phyloP scores from a whole-genome alignment of 306 rosid genomes.

The Malus domestica region DNA sequence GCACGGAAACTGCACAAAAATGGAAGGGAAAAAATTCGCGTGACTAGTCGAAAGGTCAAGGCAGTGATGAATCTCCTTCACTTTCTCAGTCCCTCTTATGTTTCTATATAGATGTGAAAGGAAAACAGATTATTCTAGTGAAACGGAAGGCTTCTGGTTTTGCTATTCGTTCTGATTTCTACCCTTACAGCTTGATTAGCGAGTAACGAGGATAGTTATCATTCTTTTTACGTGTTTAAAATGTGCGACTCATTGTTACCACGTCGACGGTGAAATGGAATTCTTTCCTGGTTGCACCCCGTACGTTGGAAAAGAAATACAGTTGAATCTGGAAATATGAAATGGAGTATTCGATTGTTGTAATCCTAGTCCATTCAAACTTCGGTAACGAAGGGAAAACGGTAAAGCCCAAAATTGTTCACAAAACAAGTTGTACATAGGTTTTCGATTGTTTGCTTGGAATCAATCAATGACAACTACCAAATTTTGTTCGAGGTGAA shows the following conservation, averaged over 20 bases:
- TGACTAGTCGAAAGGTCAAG: slow-evolving; percentile 37
- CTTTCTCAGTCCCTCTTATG: background rate
- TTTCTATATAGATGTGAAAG: slow-evolving; percentile 40
- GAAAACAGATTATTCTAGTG: slow-evolving; percentile 49
- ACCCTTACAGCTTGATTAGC: background rate
- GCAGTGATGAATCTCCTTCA: slow-evolving; percentile 36
- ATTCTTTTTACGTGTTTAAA: background rate
- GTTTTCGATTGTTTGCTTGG: background rate
- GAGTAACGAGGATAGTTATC: background rate
- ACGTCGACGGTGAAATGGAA: background rate
- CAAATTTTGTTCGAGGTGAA: background rate
- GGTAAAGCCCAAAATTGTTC: background rate
- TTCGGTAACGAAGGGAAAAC: background rate
- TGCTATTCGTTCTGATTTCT: background rate
- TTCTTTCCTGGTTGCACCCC: background rate
- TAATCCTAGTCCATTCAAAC: too few relatives aligned
- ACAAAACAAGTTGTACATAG: background rate
- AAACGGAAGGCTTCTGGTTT: slow-evolving; percentile 37
- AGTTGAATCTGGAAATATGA: background rate
- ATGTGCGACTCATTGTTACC: background rate
- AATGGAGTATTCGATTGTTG: too few relatives aligned
- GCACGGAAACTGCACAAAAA: slow-evolving; percentile 8
- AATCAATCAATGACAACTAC: background rate
- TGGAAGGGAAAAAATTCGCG: background rate
- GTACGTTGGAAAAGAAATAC: background rate